Percentiles rank a stretch among this genome's conserved stretches.
These are phyloP conservation scores for Blastobotrys ciferrii DNA, from an alignment of 1,139 yeast species.

Conservation along the genomic window DNA sequence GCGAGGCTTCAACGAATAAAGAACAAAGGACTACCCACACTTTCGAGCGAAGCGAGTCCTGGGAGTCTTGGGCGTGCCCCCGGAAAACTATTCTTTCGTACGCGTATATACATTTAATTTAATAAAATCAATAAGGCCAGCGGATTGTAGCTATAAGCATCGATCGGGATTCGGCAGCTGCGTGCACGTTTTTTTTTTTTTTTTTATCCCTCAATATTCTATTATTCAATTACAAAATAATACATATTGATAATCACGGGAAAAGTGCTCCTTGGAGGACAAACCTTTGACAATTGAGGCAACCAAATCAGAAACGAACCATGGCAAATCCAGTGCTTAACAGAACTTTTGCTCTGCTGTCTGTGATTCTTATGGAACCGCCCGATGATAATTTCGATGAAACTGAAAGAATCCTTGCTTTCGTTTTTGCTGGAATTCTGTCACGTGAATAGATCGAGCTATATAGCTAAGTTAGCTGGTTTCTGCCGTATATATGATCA, in stretches of 20 bases:
- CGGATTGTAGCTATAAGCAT: no score
- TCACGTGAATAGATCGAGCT: neutral
- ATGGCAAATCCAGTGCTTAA: neutral
- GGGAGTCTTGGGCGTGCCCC: no score
- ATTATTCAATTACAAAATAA: neutral
- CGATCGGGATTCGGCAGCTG: no score
- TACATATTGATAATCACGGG: neutral
- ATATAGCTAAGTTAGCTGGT: neutral
- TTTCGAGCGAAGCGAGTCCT: no score
- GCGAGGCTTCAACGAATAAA: no score
- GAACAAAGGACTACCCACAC: no score
- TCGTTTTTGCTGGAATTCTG: neutral
- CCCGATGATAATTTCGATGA: neutral
- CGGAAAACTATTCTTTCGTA: no score
- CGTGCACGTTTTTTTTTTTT: no score
- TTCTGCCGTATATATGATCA: neutral
- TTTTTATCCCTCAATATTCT: neutral
- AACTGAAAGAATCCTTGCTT: neutral
- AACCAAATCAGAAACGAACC: neutral
- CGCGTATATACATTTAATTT: no score
- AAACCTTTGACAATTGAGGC: no score
- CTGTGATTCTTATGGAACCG: neutral
- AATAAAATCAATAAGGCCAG: no score
- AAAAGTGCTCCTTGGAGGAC: neutral
- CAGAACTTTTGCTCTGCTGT: neutral